Evolutionary conservation across 2,329 filamentous ascomycete genomes (phyloP), one percentile per base, ranked within the genome.

Genomic region (Stemphylium beticola): DNA sequence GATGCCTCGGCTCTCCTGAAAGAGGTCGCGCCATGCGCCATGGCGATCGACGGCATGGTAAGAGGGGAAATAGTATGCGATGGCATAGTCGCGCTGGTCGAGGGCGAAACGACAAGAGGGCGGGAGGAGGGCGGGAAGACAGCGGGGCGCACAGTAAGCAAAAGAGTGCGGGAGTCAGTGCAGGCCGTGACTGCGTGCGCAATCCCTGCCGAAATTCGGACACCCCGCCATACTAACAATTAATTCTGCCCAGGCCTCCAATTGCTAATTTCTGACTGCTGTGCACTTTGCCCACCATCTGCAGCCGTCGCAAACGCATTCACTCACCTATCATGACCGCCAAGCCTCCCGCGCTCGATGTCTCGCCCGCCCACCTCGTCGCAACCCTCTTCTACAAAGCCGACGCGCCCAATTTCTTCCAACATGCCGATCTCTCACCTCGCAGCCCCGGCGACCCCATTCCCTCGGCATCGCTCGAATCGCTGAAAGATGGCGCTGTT

Each of bases 371-470:
- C 12, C 68, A 68, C 54, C 51, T 76, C 29, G 66, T 74, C 54
- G 72, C 73, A 20, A 76, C 74, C 8, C 69, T 76, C 58, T 76
- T 76, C 65, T 74, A 74, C 69, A 72, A 72, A 48, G 53, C 70
- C 42, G 65, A 71, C 48, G 60, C 65, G 4, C 69, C 64, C 18
- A 64, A 72, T 60, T 63, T 77, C 39, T 76, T 80, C 67, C 70
- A 78, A 31, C 81, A 83, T 58, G 77, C 81, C 49, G 80, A 82
- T 60, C 73, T 77, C 24, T 76, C 78, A 0, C 72, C 74, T 14
- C 72, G 74, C 49, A 71, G 57, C 33, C 69, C 68, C 10, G 53
- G 52, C 55, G 74, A 68, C 49, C 52, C 58, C 24, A 69, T 74
- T 33, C 71, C 71, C n/a, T 58, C 67, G 17, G 69, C 66, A 2